Percentiles rank a stretch among this genome's conserved stretches.
phyloP scores from a whole-genome alignment of 2,329 filamentous ascomycete genomes.

The Cercospora janseana region DNA sequence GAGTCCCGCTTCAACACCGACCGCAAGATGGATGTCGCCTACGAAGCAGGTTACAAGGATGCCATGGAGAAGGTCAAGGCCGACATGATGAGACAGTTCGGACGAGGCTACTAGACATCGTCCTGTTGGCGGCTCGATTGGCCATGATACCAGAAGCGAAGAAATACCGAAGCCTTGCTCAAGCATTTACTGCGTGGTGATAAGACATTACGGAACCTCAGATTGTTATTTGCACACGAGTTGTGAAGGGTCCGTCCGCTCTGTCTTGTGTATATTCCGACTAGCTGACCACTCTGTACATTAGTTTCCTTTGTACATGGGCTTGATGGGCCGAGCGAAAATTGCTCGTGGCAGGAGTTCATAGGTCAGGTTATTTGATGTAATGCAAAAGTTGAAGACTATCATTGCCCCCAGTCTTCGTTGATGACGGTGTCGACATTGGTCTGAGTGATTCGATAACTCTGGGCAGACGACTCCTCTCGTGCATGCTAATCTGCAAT shows the following conservation, averaged over 20 bases:
- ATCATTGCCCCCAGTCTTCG: background rate
- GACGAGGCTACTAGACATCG: background rate
- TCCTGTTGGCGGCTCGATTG: background rate
- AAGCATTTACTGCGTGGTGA: slow-evolving; percentile 6
- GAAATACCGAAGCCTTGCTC: background rate
- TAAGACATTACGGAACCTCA: background rate
- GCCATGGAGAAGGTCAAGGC: slow-evolving; percentile 29
- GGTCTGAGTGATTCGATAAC: no score
- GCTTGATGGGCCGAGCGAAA: background rate
- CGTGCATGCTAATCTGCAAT: no score
- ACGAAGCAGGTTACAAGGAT: slow-evolving; percentile 29
- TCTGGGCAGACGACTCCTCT: no score
- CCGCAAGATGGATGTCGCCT: slow-evolving; percentile 29
- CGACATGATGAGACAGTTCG: slow-evolving; percentile 27
- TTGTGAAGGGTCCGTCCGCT: background rate
- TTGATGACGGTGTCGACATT: no score
- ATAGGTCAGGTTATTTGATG: background rate
- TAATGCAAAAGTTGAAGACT: background rate
- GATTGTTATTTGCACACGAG: slow-evolving; percentile 1
- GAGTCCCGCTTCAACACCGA: slow-evolving; percentile 23
- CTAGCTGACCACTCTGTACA: background rate
- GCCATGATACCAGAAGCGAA: background rate
- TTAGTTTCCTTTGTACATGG: slow-evolving; percentile 11
- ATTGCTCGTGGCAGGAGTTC: background rate
- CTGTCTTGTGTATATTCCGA: background rate